Conservation (phyloP, 2,329 filamentous ascomycete genomes). For the Colletotrichum chrysophilum region DNA sequence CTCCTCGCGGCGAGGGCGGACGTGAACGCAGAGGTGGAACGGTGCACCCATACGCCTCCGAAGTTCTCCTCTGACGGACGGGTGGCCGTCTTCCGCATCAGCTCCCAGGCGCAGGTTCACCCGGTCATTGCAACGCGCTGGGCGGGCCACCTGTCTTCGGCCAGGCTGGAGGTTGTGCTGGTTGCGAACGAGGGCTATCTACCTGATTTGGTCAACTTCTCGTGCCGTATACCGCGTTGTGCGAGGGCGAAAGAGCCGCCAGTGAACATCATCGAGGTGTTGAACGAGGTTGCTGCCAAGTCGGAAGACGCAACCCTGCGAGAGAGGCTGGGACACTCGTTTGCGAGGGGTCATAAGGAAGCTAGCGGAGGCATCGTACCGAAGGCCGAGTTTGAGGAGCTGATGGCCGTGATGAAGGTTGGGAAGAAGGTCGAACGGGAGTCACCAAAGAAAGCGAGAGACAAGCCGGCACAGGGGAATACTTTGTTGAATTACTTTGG, state of each 20-base stretch:
- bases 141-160: constrained; percentile 64
- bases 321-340: constrained; percentile 64
- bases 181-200: constrained; percentile 72
- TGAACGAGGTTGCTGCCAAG: constrained; percentile 55
- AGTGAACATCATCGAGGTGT: constrained; percentile 66
- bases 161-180: constrained; percentile 66
- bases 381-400: constrained; percentile 66
- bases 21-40: constrained; percentile 65
- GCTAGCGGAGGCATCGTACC: constrained; percentile 69
- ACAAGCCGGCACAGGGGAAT: constrained; percentile 51
- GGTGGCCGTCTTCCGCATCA: constrained; percentile 68
- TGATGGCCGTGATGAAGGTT: constrained; percentile 63
- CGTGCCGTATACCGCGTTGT: constrained; percentile 64
- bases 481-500: constrained; percentile 61
- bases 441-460: constrained; percentile 28
- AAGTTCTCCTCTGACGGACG: constrained; percentile 67
- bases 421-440: constrained; percentile 54
- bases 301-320: constrained; percentile 41
- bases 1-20: constrained; percentile 61
- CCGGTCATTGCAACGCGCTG: constrained; percentile 71
- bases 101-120: constrained; percentile 66
- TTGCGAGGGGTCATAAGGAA: constrained; percentile 71
- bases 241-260: constrained; percentile 58
- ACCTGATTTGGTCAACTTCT: constrained; percentile 69
- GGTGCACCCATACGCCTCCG: constrained; percentile 65